Base-by-base conservation (phyloP, 176 grass and related monocot genomes). In the Puya raimondii region DNA sequence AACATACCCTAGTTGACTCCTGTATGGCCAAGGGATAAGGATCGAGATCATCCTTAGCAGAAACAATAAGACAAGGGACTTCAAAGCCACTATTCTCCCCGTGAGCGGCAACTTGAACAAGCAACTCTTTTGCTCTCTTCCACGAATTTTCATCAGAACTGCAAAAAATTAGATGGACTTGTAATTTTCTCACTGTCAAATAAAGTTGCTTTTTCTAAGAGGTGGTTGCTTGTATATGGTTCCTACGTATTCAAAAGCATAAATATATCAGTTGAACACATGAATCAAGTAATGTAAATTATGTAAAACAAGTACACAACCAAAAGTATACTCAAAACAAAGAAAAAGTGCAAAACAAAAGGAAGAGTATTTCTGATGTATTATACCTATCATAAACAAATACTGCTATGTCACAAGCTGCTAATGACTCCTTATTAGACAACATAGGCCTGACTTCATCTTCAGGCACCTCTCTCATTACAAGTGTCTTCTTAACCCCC, bases 11-110 rank as follows among this genome's bases (percentile, higher is more conserved):
- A 12, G 94, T 99, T 76, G 84, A 99, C 79, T 99, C 89, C n/a
- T 93, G 87, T 71, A 93, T 79, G 74, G 86, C 82, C 71, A 93
- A 75, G 53, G 94, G 73, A 88, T 84, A 90, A 47, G 91, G 86
- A 74, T 99, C 94, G 70, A 99, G 89, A 79, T 99, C 94, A 22
- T 99, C 89, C 83, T 99, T 99, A 23, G 94, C 94, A 79, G 89
- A 88, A 76, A 99, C 84, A 67, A 93, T 88, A 71, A 99, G 78
- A 72, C 94, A 99, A 90, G 94, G 94, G 69, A 91, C 84, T 83
- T 93, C 89, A 47, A 85, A 99, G n/a, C 94, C 85, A 14, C 78
- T 91, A 68, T 93, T 93, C 77, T 99, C 94, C 25, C 94, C 94
- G 84, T 99, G 94, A 79, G 84, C 81, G 64, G 94, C 94, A 77